phyloP scores from a whole-genome alignment of 2,329 filamentous ascomycete species.

The Trichophaea hybrida region DNA sequence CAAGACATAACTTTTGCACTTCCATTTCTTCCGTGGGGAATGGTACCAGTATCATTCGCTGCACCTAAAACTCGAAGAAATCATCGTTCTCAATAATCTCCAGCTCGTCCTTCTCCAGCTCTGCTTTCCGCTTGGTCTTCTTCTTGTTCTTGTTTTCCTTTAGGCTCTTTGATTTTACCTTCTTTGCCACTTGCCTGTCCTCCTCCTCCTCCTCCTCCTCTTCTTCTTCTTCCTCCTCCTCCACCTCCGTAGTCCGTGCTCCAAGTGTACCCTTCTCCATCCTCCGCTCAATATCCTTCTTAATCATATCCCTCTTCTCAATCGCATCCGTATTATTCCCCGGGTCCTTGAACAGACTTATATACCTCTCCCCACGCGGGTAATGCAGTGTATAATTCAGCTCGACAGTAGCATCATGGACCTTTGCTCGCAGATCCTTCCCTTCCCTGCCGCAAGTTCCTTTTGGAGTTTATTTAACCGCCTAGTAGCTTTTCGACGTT shows the following conservation, averaged over 20 bases:
- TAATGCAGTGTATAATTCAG: conserved; percentile 60
- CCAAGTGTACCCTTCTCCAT: conserved; percentile 23
- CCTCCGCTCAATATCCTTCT: conserved; percentile 17
- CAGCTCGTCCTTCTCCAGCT: conserved; percentile 28
- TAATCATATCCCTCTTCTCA: conserved; percentile 24
- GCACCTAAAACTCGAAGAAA: conserved; percentile 24
- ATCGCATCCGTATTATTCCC: conserved; percentile 27
- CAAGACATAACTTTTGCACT: background rate
- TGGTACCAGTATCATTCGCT: background rate
- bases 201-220: background rate
- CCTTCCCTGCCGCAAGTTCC: conserved; percentile 39
- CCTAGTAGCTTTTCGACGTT: conserved; percentile 17
- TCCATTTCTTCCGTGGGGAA: background rate
- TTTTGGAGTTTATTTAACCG: conserved; percentile 32
- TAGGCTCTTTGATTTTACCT: background rate
- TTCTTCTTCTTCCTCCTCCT: conserved; percentile 10
- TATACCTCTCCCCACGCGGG: conserved; percentile 56
- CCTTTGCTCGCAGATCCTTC: conserved; percentile 46
- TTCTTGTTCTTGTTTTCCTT: background rate
- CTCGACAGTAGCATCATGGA: conserved; percentile 60
- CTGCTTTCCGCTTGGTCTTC: conserved; percentile 33
- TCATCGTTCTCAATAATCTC: conserved; percentile 16
- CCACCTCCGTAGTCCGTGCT: conserved; percentile 22
- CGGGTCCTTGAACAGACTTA: conserved; percentile 35
- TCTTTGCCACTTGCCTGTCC: background rate